phyloP scores from a whole-genome alignment of 495 filamentous ascomycete genomes.

The Cercophora sp. region DNA sequence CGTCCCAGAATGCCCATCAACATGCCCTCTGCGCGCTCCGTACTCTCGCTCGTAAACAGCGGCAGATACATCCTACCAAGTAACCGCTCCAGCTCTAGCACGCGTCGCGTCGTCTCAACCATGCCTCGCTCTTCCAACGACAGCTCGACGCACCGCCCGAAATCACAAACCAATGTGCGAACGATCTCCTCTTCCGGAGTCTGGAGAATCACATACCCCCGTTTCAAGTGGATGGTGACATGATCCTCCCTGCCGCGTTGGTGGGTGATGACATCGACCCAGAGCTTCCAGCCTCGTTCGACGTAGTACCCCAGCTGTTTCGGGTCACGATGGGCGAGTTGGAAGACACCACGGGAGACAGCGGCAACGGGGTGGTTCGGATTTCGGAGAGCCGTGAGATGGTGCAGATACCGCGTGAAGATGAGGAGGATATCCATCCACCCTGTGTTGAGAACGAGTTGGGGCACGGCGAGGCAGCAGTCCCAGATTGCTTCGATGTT shows the following conservation, averaged over 20 bases:
- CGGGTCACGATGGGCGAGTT: not conserved
- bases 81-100: slow-evolving; percentile 24
- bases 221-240: slow-evolving; percentile 30
- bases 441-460: slow-evolving; percentile 19
- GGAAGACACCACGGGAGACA: slow-evolving; percentile 9
- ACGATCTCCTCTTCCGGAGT: slow-evolving; percentile 13
- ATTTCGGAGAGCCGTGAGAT: slow-evolving; percentile 19
- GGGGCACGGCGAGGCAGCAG: slow-evolving; percentile 30
- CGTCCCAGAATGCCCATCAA: slow-evolving; percentile 6
- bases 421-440: slow-evolving; percentile 25
- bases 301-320: slow-evolving; percentile 12
- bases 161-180: slow-evolving; percentile 15
- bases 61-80: slow-evolving; percentile 29
- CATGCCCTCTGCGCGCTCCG: slow-evolving; percentile 13
- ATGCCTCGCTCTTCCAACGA: slow-evolving; percentile 12
- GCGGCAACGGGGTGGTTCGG: slow-evolving; percentile 20
- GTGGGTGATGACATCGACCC: slow-evolving; percentile 16
- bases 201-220: slow-evolving; percentile 29
- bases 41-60: slow-evolving; percentile 18
- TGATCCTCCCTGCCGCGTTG: slow-evolving; percentile 20
- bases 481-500: slow-evolving; percentile 33
- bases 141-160: not conserved
- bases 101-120: slow-evolving; percentile 17
- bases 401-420: slow-evolving; percentile 21
- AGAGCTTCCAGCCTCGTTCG: slow-evolving; percentile 23